These are phyloP conservation scores for Hyaloscypha finlandica DNA, from an alignment of 495 filamentous ascomycete genomes.

Conservation along the genomic window DNA sequence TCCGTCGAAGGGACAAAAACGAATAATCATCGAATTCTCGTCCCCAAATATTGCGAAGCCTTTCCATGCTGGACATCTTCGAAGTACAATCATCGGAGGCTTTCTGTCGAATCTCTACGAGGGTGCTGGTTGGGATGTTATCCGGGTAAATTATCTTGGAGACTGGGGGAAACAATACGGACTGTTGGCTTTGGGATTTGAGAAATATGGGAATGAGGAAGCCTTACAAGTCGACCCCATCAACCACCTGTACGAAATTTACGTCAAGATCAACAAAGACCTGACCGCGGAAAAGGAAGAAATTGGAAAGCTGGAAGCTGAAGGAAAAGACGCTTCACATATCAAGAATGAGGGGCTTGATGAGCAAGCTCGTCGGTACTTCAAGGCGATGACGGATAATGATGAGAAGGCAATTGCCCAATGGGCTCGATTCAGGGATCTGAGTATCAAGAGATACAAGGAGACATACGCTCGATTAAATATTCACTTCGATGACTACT, in stretches of 20 bases:
- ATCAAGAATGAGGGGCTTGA: slow-evolving; percentile 57
- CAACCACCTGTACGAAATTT: slow-evolving; percentile 65
- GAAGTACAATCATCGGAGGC: slow-evolving; percentile 67
- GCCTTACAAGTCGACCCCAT: slow-evolving; percentile 58
- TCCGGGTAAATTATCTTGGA: slow-evolving; percentile 65
- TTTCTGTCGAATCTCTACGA: slow-evolving; percentile 64
- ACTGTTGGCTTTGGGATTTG: slow-evolving; percentile 59
- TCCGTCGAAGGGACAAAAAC: slow-evolving; percentile 70
- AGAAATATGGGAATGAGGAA: slow-evolving; percentile 61
- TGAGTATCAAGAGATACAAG: slow-evolving; percentile 86
- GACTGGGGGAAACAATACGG: slow-evolving; percentile 72
- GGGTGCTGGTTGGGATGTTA: slow-evolving; percentile 61
- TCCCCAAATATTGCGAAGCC: slow-evolving; percentile 67
- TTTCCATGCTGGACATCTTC: slow-evolving; percentile 68
- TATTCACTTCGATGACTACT: slow-evolving; percentile 92
- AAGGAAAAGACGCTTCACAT: slow-evolving; percentile 47
- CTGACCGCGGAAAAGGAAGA: slow-evolving; percentile 57
- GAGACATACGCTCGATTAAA: slow-evolving; percentile 81
- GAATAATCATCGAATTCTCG: slow-evolving; percentile 56
- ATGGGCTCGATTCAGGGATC: slow-evolving; percentile 87
- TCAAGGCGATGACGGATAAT: slow-evolving; percentile 88
- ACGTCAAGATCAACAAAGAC: slow-evolving; percentile 62
- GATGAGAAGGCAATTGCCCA: slow-evolving; percentile 73
- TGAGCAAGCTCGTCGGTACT: slow-evolving; percentile 71
- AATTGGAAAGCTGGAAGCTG: slow-evolving; percentile 46